Evolutionary conservation across 495 filamentous ascomycete genomes (phyloP), one percentile per base, ranked within the genome.

Genomic region (Trichoderma orchidacearum): DNA sequence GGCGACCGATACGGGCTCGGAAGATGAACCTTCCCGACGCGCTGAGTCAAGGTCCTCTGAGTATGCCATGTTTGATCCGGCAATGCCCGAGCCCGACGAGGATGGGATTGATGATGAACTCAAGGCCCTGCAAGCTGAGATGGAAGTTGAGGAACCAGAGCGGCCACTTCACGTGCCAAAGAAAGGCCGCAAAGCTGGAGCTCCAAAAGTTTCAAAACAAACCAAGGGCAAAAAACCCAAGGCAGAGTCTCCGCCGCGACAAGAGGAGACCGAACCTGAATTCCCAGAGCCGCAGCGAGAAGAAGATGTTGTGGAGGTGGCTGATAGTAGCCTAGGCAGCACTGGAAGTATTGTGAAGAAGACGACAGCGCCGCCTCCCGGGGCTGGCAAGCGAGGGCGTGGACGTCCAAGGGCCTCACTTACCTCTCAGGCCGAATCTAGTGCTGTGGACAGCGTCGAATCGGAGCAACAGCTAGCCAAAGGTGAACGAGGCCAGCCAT

Each of bases 61-160:
- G 6, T 69, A 66, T 45, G 66, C 72, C 27, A 78, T 78, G 70
- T 75, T 77, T 32, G 70, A 76, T 52, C 63, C 68, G 5, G 58
- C 61, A 1, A 68, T 68, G 34, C 60, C 67, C 0, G 65, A 73
- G 13, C 66, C 71, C 21, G 70, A 74, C 31, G 78, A 82, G 34
- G 66, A 62, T 5, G 73, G 64, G n/a, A 58, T 76, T 18, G 72
- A 78, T 45, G 66, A 67, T 35, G 72, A 76, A 27, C 59, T 74
- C 11, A 62, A 76, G 34, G 68, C 66, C 27, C 57, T 79, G 53
- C 71, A 80, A 52, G 59, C 66, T n/a, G 72, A 81, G 36, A 70
- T 70, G 63, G 60, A 66, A 25, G 56, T 61, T 15, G 64, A 71
- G 11, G 60, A 61, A 31, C 25, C 55, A 6, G 61, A 67, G 17